Conservation (phyloP, 176 grass and related monocot genomes). For the Triticum turgidum region DNA sequence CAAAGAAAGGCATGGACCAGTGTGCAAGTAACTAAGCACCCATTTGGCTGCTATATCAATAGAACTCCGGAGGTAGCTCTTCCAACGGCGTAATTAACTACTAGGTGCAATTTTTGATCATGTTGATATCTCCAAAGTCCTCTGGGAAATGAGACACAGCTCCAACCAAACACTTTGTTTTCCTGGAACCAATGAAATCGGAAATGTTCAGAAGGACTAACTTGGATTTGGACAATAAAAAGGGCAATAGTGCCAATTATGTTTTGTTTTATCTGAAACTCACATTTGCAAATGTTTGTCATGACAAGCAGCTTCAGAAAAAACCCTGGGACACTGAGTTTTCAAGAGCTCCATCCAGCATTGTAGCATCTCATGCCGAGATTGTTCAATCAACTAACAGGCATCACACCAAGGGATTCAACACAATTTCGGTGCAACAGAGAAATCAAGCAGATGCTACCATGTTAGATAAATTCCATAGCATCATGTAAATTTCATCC, state of each 20-base stretch:
- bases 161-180: not conserved
- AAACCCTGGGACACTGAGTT: not conserved
- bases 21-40: not conserved
- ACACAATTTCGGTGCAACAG: not conserved
- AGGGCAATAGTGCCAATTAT: not conserved
- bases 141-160: conserved; percentile 9
- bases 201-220: not conserved
- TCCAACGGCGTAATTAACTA: conserved; percentile 4
- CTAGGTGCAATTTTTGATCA: not conserved
- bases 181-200: conserved; percentile 23
- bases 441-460: conserved; percentile 27
- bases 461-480: conserved; percentile 43
- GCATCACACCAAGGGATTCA: not conserved
- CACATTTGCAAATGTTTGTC: not conserved
- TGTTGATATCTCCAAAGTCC: not conserved
- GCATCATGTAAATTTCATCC: conserved; percentile 45
- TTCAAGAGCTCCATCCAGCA: not conserved
- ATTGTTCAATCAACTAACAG: conserved; percentile 12
- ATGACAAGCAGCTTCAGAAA: not conserved
- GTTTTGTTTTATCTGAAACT: not conserved
- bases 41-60: conserved; percentile 8
- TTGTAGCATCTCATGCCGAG: not conserved
- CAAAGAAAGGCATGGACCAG: not conserved
- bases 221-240: not conserved
- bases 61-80: not conserved